Evolutionary conservation across 2,329 filamentous ascomycete species (phyloP), one percentile per base, ranked within the genome.

Genomic region (Fusarium sp.): DNA sequence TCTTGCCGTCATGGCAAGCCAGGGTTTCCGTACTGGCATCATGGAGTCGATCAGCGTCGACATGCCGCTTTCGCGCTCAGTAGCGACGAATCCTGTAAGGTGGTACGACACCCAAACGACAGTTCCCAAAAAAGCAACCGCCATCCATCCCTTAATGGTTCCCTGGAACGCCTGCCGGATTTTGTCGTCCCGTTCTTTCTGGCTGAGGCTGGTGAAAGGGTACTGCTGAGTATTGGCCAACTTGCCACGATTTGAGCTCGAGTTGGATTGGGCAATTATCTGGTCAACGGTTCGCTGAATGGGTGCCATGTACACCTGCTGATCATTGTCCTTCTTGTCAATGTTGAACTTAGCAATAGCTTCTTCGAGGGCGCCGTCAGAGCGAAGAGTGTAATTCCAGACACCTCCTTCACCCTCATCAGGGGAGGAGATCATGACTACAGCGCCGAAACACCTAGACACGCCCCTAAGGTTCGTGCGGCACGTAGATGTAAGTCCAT

Each of bases 31-130:
- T 64, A 93, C 93, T 1, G 94, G 93, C 87, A 96, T 95, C 94
- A 97, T 98, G 64, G 94, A 93, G 82, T 98, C 95, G 50, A 98
- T 90, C 31, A 98, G 86, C 72, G 95, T 93, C 6, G 94, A 94
- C 89, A 98, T 96, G 67, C 95, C 95, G 18, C 91, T 87, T 84
- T 98, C 95, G 65, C 95, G 88, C 83, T 98, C 95, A 2, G 92
- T 91, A 9, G 95, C 95, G 80, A 97, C 92, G 77, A 95, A 91
- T 10, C 95, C 95, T 0, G 94, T 94, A 66, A 97, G 86, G 78
- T 98, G 95, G 80, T 98, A 98, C 40, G 92, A 92, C 29, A 98
- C 89, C 64, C 94, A 94, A 54, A 96, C 91, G 64, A 96, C 88
- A 22, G 91, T 93, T 59, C 95, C 90, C 77, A 97, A 91, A 79